Base-by-base conservation (phyloP, 202 grass and related monocot genomes). In the Digitaria exilis region DNA sequence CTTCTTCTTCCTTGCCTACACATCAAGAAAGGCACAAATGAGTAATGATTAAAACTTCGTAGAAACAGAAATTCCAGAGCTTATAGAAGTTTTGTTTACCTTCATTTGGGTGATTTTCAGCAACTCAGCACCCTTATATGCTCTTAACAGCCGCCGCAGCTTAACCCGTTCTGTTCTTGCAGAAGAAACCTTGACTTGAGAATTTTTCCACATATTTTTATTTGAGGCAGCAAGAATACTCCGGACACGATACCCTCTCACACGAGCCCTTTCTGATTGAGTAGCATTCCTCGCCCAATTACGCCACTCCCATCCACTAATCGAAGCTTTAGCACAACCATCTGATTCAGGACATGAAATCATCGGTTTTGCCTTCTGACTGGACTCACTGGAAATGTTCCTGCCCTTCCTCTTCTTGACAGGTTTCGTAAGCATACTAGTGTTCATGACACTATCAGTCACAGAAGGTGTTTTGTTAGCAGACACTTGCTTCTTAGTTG, bases 101-200 rank as follows among this genome's bases (percentile, higher is more conserved):
- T 91, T 95, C n/a, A 94, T 82, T 57, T 98, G 96, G 74, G 82
- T 92, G 57, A 94, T 90, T 86, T 98, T 98, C 65, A 98, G 70
- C 34, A 98, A 69, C n/a, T 98, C 96, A 5, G 85, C 43, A 63
- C 96, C 96, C 69, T 95, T 89, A 69, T 86, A 86, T 5, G 92
- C 92, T 87, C 90, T 93, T 58, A 98, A 85, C 72, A 98, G 87
- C 74, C 91, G 93, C 37, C 96, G 88, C 61, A 98, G 77, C 69
- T 95, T 98, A 22, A 91, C 92, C 35, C 95, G 82, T 59, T 98
- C 93, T 80, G 92, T 98, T 93, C 96, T 91, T 39, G 96, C 96
- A 54, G 96, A 95, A 80, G 90, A 76, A 65, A 81, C 96, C 80
- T 95, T 95, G 25, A 69, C 69, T 77, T 88, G 90, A 73, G 92